A percentile compares a stretch with the other conserved stretches of the same genome.
These are phyloP conservation scores for Suillus subaureus DNA, from an alignment of 768 basidiomycete genomes.

Conservation along the genomic window DNA sequence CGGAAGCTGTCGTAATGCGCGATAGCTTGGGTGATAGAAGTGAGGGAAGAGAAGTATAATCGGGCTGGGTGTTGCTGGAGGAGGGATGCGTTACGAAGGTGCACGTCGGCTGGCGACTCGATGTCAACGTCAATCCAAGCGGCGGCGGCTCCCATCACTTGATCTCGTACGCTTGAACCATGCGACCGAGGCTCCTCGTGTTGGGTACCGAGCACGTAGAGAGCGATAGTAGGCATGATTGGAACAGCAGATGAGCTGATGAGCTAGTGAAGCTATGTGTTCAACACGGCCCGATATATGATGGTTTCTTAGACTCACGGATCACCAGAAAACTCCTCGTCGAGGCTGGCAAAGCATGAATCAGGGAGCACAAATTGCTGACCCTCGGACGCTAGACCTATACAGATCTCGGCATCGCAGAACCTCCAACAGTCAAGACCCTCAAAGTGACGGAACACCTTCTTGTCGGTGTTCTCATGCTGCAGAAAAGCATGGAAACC, in stretches of 20 bases:
- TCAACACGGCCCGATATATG: conserved; percentile 7
- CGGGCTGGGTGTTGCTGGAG: conserved; percentile 53
- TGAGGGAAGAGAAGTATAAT: conserved; percentile 56
- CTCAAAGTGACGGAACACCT: conserved; percentile 17
- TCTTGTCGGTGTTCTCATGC: conserved; percentile 11
- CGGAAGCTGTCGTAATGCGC: conserved; percentile 60
- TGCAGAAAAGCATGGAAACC: conserved; percentile 33
- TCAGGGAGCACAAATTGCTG: conserved; percentile 61
- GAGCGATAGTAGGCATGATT: conserved; percentile 51
- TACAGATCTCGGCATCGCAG: conserved; percentile 50
- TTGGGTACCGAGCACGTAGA: conserved; percentile 51
- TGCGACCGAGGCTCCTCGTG: conserved; percentile 21
- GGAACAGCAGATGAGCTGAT: conserved; percentile 55
- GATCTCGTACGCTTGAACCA: conserved; percentile 12
- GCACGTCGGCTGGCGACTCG: conserved; percentile 58
- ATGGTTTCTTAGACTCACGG: conserved; percentile 23
- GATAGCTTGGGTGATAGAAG: conserved; percentile 52
- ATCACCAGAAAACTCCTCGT: conserved; percentile 44
- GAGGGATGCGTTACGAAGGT: conserved; percentile 60
- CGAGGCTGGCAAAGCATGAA: conserved; percentile 54
- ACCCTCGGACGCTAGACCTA: conserved; percentile 54
- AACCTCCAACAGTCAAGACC: conserved; percentile 49
- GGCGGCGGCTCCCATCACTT: conserved; percentile 21
- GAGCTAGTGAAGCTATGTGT: conserved; percentile 31
- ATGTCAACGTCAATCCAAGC: conserved; percentile 49